Evolutionary conservation across 805 yeast genomes (phyloP), one percentile per base, ranked within the genome.

Genomic region (Tetrapisispora namnaoensis): DNA sequence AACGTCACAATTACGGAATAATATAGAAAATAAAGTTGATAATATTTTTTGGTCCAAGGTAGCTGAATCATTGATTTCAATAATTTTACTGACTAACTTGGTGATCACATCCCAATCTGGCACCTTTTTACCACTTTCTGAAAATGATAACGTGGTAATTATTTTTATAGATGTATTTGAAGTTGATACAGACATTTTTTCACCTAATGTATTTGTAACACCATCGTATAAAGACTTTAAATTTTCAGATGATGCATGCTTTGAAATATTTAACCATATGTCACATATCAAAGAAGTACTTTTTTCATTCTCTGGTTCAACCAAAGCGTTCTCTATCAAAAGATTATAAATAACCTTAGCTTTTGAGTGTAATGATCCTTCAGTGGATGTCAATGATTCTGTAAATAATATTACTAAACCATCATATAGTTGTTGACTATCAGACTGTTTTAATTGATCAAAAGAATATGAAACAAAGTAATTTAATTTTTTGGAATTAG

Each of bases 341-440:
- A 66, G 64, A 2, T 70, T 65, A 40, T 86, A 60, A 6, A 87
- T 78, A 0, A 66, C 47, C 1, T 71, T 61, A 0, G 89, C 70
- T 60, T 80, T 86, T 1, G 96, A 84, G 62, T 91, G 95, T 51
- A 90, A 71, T 0, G 84, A 73, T 5, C 78, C 83, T 14, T 76
- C 76, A 0, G 95, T 80, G 42, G 87, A 80, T 53, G 77, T 82
- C 62, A 90, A 70, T 0, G 96, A 70, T 59, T 87, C 95, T 2
- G 88, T 71, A 59, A 80, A 80, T 39, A 90, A 72, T 6, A 74
- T 71, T 2, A 78, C 72, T 40, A 86, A 62, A 0, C 95, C 78
- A 49, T 75, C 74, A 58, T 80, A 86, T 11, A 76, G 71, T 10
- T 64, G 66, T 42, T 72, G 70, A 1, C 70, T 69, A 2, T 70